These are phyloP conservation scores for Dactylonectria estremocensis DNA, from an alignment of 2,329 filamentous ascomycete genomes.

Conservation along the genomic window DNA sequence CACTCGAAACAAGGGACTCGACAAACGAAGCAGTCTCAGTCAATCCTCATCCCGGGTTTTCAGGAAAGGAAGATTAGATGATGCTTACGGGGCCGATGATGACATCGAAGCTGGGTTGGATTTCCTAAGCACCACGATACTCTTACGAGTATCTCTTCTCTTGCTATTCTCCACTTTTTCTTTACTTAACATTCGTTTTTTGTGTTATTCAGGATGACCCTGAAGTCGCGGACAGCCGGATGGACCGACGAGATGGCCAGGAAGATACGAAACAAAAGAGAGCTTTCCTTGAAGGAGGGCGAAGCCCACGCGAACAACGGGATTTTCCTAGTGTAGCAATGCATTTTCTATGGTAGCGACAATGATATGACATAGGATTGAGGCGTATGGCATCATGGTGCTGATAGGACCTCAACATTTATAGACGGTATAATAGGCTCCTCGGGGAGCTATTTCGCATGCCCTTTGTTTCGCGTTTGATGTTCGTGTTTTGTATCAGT, in stretches of 20 bases:
- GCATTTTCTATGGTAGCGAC: constrained; percentile 26
- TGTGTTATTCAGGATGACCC: constrained; percentile 34
- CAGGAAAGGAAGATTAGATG: constrained; percentile 18
- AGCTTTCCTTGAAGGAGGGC: constrained; percentile 30
- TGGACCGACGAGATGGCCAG: constrained; percentile 1
- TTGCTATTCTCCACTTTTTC: constrained; percentile 34
- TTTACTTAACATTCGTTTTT: constrained; percentile 33
- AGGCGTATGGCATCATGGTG: constrained; percentile 17
- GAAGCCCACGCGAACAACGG: constrained; percentile 28
- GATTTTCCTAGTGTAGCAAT: constrained; percentile 26
- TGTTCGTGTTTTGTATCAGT: neutral
- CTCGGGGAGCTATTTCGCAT: neutral
- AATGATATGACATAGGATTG: constrained; percentile 27
- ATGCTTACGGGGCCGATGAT: constrained; percentile 13
- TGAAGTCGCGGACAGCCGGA: constrained; percentile 7
- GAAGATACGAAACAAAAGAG: constrained; percentile 22
- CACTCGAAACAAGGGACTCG: constrained; percentile 24
- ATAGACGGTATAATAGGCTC: constrained; percentile 23
- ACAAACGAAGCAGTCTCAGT: constrained; percentile 35
- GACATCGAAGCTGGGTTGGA: constrained; percentile 16
- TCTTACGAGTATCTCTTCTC: constrained; percentile 35
- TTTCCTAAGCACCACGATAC: constrained; percentile 29
- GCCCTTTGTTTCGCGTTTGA: neutral
- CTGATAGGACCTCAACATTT: constrained; percentile 6
- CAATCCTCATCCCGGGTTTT: neutral